These are phyloP conservation scores for Stygiomarasmius scandens DNA, from an alignment of 1,284 basidiomycete species.

Conservation along the genomic window DNA sequence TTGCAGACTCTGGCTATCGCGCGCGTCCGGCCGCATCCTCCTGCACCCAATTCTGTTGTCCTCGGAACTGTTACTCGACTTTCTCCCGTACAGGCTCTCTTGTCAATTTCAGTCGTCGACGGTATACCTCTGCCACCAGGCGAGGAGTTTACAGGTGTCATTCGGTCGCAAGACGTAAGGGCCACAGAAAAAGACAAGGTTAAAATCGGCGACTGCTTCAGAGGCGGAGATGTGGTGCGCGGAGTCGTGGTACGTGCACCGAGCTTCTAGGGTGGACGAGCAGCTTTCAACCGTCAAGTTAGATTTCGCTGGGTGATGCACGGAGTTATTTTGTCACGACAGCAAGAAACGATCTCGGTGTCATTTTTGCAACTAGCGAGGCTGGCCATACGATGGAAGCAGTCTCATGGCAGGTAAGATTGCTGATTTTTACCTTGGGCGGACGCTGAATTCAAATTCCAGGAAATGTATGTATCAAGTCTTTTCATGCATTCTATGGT, in stretches of 20 bases:
- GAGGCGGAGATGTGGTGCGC: conserved; percentile 94
- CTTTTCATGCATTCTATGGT: background rate
- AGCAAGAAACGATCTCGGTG: conserved; percentile 91
- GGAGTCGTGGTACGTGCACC: conserved; percentile 81
- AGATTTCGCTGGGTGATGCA: conserved; percentile 94
- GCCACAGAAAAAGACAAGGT: conserved; percentile 92
- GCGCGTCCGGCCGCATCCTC: conserved; percentile 66
- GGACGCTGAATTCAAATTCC: background rate
- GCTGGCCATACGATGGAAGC: conserved; percentile 81
- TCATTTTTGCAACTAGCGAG: conserved; percentile 85
- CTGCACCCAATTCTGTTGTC: conserved; percentile 70
- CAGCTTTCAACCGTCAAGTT: background rate
- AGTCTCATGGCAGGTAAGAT: conserved; percentile 71
- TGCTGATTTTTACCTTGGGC: background rate
- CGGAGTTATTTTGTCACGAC: conserved; percentile 95
- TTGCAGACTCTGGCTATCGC: conserved; percentile 60
- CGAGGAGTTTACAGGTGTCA: conserved; percentile 94
- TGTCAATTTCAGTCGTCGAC: conserved; percentile 90
- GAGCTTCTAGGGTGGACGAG: background rate
- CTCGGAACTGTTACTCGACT: conserved; percentile 85
- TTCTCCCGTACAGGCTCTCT: conserved; percentile 83
- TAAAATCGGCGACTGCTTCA: conserved; percentile 92
- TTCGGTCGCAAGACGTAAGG: conserved; percentile 90
- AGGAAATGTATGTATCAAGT: background rate
- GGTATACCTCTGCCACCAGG: conserved; percentile 84